Conservation (phyloP, 2,329 filamentous ascomycete species). For the Cladosporium sp. region DNA sequence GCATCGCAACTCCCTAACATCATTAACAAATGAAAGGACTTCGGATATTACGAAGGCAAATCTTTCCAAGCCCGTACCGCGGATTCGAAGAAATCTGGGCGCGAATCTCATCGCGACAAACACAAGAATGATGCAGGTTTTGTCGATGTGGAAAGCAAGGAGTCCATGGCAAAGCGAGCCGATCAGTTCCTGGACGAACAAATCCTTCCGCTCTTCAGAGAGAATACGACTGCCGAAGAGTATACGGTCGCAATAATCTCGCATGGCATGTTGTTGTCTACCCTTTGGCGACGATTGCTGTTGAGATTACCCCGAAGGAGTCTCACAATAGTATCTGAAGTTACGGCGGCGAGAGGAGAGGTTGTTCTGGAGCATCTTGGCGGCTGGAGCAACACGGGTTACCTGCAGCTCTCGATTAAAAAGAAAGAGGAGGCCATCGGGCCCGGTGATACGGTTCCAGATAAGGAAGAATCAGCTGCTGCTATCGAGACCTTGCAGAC, state of each 20-base stretch:
- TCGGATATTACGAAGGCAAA: constrained; percentile 66
- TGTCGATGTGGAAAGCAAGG: constrained; percentile 62
- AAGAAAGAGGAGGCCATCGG: neutral
- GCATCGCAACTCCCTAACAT: neutral
- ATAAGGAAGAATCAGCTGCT: too few relatives aligned
- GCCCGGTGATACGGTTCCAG: neutral
- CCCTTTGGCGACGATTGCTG: constrained; percentile 62
- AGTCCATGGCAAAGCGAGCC: constrained; percentile 61
- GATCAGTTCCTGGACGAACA: constrained; percentile 63
- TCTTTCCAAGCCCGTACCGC: constrained; percentile 45
- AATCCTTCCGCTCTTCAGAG: constrained; percentile 54
- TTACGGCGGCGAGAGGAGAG: constrained; percentile 34
- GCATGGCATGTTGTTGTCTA: constrained; percentile 75
- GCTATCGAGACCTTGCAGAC: neutral
- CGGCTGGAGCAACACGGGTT: constrained; percentile 64
- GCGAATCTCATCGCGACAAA: constrained; percentile 36
- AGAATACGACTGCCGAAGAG: constrained; percentile 25
- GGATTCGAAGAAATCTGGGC: constrained; percentile 32
- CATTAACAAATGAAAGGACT: constrained; percentile 44
- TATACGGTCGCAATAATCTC: constrained; percentile 64
- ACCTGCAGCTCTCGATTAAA: constrained; percentile 41
- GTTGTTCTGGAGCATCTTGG: constrained; percentile 51
- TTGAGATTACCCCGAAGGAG: constrained; percentile 48
- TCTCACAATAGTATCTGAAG: constrained; percentile 41
- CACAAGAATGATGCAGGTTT: constrained; percentile 42